Evolutionary conservation across 441 rosid species (phyloP), one percentile per base, ranked within the genome.

Genomic region (Kokia cookei): DNA sequence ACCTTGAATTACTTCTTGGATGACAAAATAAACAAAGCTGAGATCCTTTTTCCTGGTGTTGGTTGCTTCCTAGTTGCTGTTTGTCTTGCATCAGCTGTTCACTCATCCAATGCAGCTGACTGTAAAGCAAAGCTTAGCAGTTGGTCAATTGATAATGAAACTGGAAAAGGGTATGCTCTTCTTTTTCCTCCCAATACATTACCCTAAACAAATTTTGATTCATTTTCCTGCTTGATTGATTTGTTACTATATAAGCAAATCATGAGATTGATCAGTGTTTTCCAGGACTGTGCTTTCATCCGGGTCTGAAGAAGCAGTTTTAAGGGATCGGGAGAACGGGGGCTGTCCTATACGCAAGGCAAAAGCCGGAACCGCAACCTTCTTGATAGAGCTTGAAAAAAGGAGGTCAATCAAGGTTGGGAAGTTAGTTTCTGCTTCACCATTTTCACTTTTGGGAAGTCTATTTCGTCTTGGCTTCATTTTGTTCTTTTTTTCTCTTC

Each of bases 1-100:
- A 90, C 93, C 35, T 14, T 94, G 79, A 92, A 92, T 84, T 92
- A 89, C 84, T 92, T 86, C 84, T 82, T 94, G 80, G 97, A 92
- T 55, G 85, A 87, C 78, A 91, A 73, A 82, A 92, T 92, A 47
- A 94, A 94, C 71, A 86, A 75, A 69, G 97, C 98, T 0, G 88
- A 86, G 84, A 80, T 91, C 62, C 92, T 94, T 37, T 92, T 92
- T 73, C 88, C 97, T 0, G 98, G 98, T 1, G 94, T 94, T 1
- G 94, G 84, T 54, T 92, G 97, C 86, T 92, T 92, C 85, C 65
- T 92, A 82, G 73, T 91, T 51, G 97, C 96, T 15, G 90, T 89
- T 57, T 88, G 87, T 77, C 90, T 94, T n/a, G 97, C 92, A 14
- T 88, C 99, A 37, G 89, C 87, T 22, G 94, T 94, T 74, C 97